Conservation (phyloP, 306 rosid species). For the Cucurbita ficifolia region DNA sequence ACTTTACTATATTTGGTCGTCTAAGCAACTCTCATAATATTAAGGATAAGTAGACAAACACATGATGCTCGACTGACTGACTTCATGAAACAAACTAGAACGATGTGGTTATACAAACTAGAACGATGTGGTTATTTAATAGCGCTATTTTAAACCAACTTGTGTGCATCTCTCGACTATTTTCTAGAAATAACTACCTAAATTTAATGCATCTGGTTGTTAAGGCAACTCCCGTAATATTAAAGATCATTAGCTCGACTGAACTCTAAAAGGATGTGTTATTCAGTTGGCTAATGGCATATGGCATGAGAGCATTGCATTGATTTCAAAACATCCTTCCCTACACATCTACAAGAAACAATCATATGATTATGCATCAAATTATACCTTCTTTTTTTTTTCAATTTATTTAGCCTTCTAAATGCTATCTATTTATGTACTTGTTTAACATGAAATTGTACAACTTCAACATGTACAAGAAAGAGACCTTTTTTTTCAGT, state of each 20-base stretch:
- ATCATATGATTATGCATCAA: neutral
- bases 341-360: slow-evolving; percentile 2
- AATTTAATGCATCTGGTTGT: too few species aligned
- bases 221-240: too few species aligned
- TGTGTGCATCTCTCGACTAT: too few species aligned
- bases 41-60: too few species aligned
- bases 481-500: neutral
- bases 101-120: too few species aligned
- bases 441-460: neutral
- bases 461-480: neutral
- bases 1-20: too few species aligned
- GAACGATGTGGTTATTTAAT: too few species aligned
- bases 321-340: neutral
- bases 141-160: too few species aligned
- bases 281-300: neutral
- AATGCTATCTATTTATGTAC: neutral
- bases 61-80: too few species aligned
- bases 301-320: neutral
- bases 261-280: neutral
- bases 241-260: too few species aligned
- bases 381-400: neutral
- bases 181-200: too few species aligned
- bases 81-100: too few species aligned
- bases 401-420: neutral
- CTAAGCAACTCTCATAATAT: neutral